Conservation (phyloP, 2,329 filamentous ascomycete species). For the Penicillium sp. region DNA sequence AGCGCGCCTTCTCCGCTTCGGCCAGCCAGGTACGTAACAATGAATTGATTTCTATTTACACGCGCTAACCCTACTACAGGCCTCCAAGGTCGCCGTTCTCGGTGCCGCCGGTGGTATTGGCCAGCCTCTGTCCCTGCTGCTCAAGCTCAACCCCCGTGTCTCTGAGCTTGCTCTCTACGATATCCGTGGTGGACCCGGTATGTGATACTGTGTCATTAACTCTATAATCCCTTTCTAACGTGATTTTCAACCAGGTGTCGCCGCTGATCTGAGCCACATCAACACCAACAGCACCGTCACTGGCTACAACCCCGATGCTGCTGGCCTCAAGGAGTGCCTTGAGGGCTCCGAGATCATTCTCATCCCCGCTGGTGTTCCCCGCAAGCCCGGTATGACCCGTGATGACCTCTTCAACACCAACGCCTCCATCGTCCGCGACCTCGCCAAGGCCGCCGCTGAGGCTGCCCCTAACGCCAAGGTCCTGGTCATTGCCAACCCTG, state of each 20-base stretch:
- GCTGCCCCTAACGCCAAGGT: slow-evolving; percentile 89
- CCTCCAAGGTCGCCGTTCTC: slow-evolving; percentile 96
- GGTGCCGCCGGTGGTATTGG: slow-evolving; percentile 98
- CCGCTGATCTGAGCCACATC: slow-evolving; percentile 96
- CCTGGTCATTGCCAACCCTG: slow-evolving; percentile 97
- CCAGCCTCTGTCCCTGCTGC: slow-evolving; percentile 92
- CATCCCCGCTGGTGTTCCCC: slow-evolving; percentile 96
- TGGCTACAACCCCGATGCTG: slow-evolving; percentile 77
- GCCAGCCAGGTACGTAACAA: slow-evolving; percentile 66
- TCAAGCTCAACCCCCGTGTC: slow-evolving; percentile 98
- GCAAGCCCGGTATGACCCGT: slow-evolving; percentile 99
- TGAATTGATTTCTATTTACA: slow-evolving; percentile 1
- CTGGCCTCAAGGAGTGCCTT: slow-evolving; percentile 75
- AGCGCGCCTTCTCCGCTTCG: slow-evolving; percentile 78
- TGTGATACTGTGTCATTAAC: neutral
- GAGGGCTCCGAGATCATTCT: slow-evolving; percentile 90
- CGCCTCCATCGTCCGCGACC: slow-evolving; percentile 96
- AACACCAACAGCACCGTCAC: slow-evolving; percentile 97
- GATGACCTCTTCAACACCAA: slow-evolving; percentile 99
- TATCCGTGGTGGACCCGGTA: slow-evolving; percentile 91
- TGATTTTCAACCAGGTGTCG: slow-evolving; percentile 69
- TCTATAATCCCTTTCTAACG: slow-evolving; percentile 3
- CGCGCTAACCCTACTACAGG: slow-evolving; percentile 52
- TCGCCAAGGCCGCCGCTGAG: slow-evolving; percentile 91
- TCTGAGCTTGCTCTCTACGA: slow-evolving; percentile 96